phyloP scores from a whole-genome alignment of 345 rosid genomes.

The Mallotus nudiflorus region DNA sequence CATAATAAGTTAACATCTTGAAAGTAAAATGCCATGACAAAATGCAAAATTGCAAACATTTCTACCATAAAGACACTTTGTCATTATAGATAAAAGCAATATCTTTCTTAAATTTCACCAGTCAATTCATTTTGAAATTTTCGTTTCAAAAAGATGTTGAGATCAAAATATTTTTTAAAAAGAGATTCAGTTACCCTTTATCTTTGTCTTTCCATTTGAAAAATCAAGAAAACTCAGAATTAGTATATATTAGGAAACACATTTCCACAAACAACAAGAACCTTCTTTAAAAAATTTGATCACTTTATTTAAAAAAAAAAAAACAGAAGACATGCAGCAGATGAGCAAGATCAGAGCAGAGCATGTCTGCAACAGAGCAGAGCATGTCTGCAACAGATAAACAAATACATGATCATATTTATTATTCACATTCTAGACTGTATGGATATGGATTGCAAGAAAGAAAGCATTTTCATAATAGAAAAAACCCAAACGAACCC shows the following conservation, averaged over 20 bases:
- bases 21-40: too few species aligned
- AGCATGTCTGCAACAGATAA: neutral
- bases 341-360: neutral
- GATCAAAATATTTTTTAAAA: neutral
- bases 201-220: neutral
- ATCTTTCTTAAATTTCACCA: too few species aligned
- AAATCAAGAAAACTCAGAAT: too few species aligned
- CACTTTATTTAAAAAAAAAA: neutral
- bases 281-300: too few species aligned
- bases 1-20: too few species aligned
- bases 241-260: neutral
- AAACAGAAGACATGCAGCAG: too few species aligned
- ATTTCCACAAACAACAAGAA: too few species aligned
- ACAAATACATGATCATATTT: too few species aligned
- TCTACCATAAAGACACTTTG: too few species aligned
- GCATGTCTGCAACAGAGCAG: neutral
- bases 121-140: too few species aligned
- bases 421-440: neutral
- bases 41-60: too few species aligned
- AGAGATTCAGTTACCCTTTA: neutral
- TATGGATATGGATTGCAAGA: neutral
- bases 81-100: too few species aligned
- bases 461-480: neutral
- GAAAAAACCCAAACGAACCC: neutral
- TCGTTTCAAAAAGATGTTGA: neutral